Evolutionary conservation across 805 yeast genomes (phyloP).

Genomic region (Candida verbasci): DNA sequence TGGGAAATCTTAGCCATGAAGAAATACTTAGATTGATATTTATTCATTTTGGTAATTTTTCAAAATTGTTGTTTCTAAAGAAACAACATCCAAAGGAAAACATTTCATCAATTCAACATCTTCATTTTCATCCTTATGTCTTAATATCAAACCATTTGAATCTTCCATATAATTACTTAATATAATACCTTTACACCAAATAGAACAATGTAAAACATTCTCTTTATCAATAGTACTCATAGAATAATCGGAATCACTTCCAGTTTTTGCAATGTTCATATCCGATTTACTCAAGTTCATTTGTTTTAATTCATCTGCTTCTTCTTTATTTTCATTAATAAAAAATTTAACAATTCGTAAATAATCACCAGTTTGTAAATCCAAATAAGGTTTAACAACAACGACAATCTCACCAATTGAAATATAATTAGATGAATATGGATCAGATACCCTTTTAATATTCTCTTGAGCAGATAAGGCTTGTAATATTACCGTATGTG

Average conservation of each 20-base stretch:
- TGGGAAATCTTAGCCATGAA: no score
- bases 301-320: no score
- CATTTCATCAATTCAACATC: conserved; percentile 19
- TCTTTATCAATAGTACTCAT: conserved; percentile 11
- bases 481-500: conserved; percentile 25
- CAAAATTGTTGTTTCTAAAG: conserved; percentile 30
- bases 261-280: no score
- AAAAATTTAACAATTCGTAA: conserved; percentile 24
- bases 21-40: no score
- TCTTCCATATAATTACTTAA: conserved; percentile 24
- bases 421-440: conserved; percentile 21
- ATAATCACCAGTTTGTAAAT: conserved; percentile 27
- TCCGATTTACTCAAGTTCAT: no score
- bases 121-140: conserved; percentile 12
- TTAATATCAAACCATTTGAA: conserved; percentile 12
- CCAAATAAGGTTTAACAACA: conserved; percentile 25
- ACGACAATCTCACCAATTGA: conserved; percentile 30
- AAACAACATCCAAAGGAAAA: conserved; percentile 24
- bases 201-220: conserved; percentile 14
- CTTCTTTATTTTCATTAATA: conserved; percentile 9
- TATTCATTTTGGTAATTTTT: conserved; percentile 4
- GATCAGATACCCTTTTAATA: conserved; percentile 24
- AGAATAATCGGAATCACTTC: neutral
- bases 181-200: conserved; percentile 28
- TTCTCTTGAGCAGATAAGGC: conserved; percentile 11